phyloP scores from a whole-genome alignment of 2,329 filamentous ascomycete species.

The Drechslerella dactyloides region DNA sequence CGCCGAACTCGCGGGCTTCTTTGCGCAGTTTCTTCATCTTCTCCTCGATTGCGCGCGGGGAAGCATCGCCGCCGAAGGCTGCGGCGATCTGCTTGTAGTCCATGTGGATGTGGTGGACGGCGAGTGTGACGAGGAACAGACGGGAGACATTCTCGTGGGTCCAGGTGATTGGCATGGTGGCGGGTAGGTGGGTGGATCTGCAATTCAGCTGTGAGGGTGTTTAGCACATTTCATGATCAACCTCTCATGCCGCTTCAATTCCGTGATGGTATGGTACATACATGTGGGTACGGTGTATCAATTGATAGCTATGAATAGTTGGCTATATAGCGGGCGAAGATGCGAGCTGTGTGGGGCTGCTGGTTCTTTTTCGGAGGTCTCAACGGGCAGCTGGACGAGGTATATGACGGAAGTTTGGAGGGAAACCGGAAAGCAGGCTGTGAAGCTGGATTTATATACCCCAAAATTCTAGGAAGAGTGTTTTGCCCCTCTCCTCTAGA shows the following conservation, averaged over 20 bases:
- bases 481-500: slow-evolving; percentile 22
- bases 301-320: background rate
- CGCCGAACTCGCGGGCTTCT: slow-evolving; percentile 44
- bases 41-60: slow-evolving; percentile 49
- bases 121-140: slow-evolving; percentile 46
- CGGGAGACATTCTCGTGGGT: slow-evolving; percentile 50
- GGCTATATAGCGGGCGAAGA: background rate
- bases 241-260: background rate
- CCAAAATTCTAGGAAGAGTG: slow-evolving; percentile 16
- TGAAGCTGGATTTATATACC: slow-evolving; percentile 44
- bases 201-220: background rate
- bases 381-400: slow-evolving; percentile 17
- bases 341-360: slow-evolving; percentile 4
- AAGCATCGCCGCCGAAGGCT: slow-evolving; percentile 46
- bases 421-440: slow-evolving; percentile 9
- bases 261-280: background rate
- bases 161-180: slow-evolving; percentile 49
- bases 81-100: slow-evolving; percentile 50
- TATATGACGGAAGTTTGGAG: slow-evolving; percentile 18
- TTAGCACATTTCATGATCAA: background rate
- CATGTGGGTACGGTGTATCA: background rate
- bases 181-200: background rate
- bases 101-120: slow-evolving; percentile 50
- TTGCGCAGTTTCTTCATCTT: slow-evolving; percentile 51
- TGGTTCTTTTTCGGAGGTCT: slow-evolving; percentile 22